phyloP scores from a whole-genome alignment of 2,329 filamentous ascomycete species.

The Chrysoporthe cubensis region DNA sequence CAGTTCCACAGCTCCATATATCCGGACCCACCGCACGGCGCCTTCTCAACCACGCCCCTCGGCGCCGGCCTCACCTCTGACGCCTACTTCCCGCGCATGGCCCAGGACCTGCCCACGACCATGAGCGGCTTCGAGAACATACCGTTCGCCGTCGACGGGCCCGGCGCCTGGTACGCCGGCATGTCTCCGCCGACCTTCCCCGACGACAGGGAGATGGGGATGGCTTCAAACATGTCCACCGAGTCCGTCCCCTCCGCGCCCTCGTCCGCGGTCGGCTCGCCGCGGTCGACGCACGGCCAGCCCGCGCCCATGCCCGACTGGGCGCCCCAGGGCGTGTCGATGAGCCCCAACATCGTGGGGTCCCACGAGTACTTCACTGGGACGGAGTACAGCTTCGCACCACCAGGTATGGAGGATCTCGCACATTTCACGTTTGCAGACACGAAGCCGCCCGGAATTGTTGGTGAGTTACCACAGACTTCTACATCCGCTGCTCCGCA shows the following conservation, averaged over 20 bases:
- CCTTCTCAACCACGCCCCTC: constrained; percentile 48
- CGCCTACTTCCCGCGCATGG: constrained; percentile 47
- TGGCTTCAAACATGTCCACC: constrained; percentile 62
- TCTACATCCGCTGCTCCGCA: constrained; percentile 35
- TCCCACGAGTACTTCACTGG: constrained; percentile 55
- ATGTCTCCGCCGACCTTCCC: constrained; percentile 54
- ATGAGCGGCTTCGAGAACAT: constrained; percentile 50
- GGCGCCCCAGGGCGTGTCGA: constrained; percentile 54
- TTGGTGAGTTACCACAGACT: constrained; percentile 57
- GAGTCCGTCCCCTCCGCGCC: constrained; percentile 65
- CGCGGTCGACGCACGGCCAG: constrained; percentile 64
- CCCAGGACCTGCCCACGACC: constrained; percentile 45
- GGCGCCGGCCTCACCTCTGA: constrained; percentile 54
- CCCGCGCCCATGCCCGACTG: constrained; percentile 63
- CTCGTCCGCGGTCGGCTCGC: constrained; percentile 70
- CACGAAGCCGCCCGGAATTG: constrained; percentile 53
- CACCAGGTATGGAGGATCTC: constrained; percentile 54
- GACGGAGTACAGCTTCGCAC: constrained; percentile 58
- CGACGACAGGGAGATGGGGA: constrained; percentile 55
- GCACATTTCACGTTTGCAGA: constrained; percentile 52
- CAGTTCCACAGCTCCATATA: constrained; percentile 50
- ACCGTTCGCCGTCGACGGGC: constrained; percentile 50
- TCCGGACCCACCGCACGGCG: constrained; percentile 48
- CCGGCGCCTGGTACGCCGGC: constrained; percentile 48
- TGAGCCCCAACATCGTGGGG: constrained; percentile 67